Conservation (phyloP, 208 protist genomes). For the Crithidia fasciculata region DNA sequence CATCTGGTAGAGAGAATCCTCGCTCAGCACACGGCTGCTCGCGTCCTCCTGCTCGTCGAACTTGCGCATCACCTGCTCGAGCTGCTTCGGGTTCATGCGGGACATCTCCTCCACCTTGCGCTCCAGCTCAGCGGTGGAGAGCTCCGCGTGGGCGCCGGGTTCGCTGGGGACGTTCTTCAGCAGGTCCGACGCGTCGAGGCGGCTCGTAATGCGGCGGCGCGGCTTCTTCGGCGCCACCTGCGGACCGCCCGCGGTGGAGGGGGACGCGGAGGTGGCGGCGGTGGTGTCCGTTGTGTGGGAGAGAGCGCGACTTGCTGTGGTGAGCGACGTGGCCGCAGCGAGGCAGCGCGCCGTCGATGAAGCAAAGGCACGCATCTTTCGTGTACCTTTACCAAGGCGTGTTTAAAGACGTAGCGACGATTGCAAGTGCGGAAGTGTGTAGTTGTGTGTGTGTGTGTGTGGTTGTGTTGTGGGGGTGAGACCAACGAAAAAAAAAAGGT, state of each 20-base stretch:
- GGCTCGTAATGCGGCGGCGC: slow-evolving; percentile 57
- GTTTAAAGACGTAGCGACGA: too few species aligned
- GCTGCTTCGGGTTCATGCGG: slow-evolving; percentile 65
- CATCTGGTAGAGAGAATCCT: slow-evolving; percentile 92
- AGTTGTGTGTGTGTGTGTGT: too few species aligned
- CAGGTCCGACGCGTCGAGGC: slow-evolving; percentile 63
- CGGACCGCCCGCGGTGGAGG: slow-evolving; percentile 14
- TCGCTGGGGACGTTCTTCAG: slow-evolving; percentile 71
- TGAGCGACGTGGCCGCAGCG: background rate
- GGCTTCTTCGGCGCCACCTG: slow-evolving; percentile 73
- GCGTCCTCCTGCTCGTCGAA: slow-evolving; percentile 73
- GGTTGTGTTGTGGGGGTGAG: too few species aligned
- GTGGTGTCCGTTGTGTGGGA: background rate
- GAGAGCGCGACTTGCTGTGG: background rate
- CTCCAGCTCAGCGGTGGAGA: slow-evolving; percentile 86
- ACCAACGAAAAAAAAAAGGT: too few species aligned
- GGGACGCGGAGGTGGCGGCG: background rate
- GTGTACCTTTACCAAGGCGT: too few species aligned
- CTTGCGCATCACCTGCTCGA: slow-evolving; percentile 65
- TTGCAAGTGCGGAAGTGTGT: too few species aligned
- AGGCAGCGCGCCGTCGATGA: too few species aligned
- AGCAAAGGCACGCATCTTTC: too few species aligned
- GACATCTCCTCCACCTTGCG: slow-evolving; percentile 86
- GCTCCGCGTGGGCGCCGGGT: slow-evolving; percentile 81
- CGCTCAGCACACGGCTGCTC: slow-evolving; percentile 75